Base-by-base conservation (phyloP, 164 flowering plant genomes). In the Umbilicus rupestris region DNA sequence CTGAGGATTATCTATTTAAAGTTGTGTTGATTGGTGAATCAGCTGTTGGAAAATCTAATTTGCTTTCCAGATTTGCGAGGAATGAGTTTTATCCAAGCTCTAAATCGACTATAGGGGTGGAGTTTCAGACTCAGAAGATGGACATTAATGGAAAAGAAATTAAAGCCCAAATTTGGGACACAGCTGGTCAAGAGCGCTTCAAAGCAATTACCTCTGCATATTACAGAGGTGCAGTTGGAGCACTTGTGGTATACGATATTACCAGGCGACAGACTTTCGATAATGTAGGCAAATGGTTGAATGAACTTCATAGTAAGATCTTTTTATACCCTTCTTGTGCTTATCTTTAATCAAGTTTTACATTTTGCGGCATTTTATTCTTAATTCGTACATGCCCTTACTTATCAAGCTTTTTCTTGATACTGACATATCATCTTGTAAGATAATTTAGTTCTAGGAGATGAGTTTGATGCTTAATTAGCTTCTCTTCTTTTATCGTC, bases 181-280 rank as follows among this genome's bases (percentile, higher is more conserved):
- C 64, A 5, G 64, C 64, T 33, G 64, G 64, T 62, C 64, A 62
- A 62, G 64, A 62, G 41, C 64, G 64, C 64, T 62, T 62, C 41
- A 62, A 37, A 62, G 64, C 64, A 19, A 37, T 62, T 37, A 62
- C 64, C 1, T 62, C 64, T 19, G 64, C 64, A 7, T 62, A 62
- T 33, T 62, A 62, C 41, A 62, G 64, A 33, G 64, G 64, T 62
- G 64, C 64, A 62, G 64, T 62, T 62, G 64, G 64, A 31, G 64
- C 64, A 31, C 64, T 62, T 30, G 60, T 55, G 15, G 60, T 55
- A 29, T 55, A 55, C 22, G 60, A 55, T n/a, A 55, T 55, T 3
- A 55, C 30, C 64, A 30, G 64, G 41, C 64, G 41, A 17, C 64
- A 33, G 17, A 62, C 64, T 62, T 62, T 62, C 24, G 64, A 62